Base-by-base conservation (phyloP, 106 monocot genomes). In the Acanthochlamys bracteata region DNA sequence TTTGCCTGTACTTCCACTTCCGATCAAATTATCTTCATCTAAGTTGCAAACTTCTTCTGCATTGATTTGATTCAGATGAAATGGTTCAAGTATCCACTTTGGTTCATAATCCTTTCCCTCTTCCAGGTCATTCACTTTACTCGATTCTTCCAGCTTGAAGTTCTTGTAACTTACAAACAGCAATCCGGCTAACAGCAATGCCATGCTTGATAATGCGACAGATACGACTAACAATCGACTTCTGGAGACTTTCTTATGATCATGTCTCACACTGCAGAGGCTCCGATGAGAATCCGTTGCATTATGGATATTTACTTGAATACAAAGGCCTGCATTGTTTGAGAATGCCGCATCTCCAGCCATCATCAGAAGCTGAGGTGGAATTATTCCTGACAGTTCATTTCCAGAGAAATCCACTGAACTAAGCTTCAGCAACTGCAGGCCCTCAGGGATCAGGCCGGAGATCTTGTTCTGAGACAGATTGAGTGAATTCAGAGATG, bases 401-500 rank as follows among this genome's bases (percentile, higher is more conserved):
- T 89, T 89, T 0, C 59, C 55, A 7, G 89, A 85, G 57, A 90
- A 80, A 59, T 86, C 82, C 41, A 86, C 14, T 12, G 75, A 65
- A 68, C 80, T 89, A 7, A 93, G 80, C 74, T 89, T 89, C 45
- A 93, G 72, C 16, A 63, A 59, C 15, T 76, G 71, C 17, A 93
- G 68, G 39, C 72, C 74, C 0, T 46, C 49, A 13, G 93, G 93
- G 45, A 93, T 86, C 23, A 56, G 16, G 0, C 93, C 93, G 6
- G 63, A 15, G 40, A 93, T 60, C 70, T 25, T 52, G 71, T 93
- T 89, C 4, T 68, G 39, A 0, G 89, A 89, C 19, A 93, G 53
- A 58, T 93, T 80, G 8, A 93, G 73, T 10, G 86, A 93, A 57
- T 86, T 93, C 0, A 93, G 83, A 52, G 83, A 89, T 11, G 60